Percentiles rank a stretch among this genome's conserved stretches.
These are phyloP conservation scores for Babesia caballi DNA, from an alignment of 169 alveolate species.

Conservation along the genomic window DNA sequence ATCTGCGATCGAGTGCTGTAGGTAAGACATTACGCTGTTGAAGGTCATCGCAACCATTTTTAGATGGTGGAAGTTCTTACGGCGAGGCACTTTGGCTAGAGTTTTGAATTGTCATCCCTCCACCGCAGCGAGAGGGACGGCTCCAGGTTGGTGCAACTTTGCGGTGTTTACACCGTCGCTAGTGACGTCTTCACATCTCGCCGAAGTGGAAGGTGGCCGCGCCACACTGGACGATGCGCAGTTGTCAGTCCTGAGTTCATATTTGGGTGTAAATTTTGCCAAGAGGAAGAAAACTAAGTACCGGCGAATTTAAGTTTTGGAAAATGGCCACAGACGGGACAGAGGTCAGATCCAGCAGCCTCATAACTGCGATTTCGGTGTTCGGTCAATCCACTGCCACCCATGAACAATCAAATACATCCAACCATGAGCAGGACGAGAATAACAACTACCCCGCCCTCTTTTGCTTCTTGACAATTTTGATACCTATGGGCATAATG, in stretches of 20 bases:
- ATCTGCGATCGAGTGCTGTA: constrained; percentile 50
- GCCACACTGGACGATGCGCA: constrained; percentile 9
- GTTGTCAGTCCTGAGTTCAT: constrained; percentile 25
- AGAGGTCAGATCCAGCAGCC: not conserved
- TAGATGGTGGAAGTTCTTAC: constrained; percentile 63
- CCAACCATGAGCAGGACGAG: too few species aligned
- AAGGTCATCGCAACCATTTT: not conserved
- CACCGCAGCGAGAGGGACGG: not conserved
- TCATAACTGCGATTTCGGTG: constrained; percentile 14
- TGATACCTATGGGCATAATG: too few species aligned
- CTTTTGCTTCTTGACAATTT: too few species aligned
- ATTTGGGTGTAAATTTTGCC: constrained; percentile 35
- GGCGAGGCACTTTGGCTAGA: constrained; percentile 54
- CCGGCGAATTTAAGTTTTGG: constrained; percentile 1
- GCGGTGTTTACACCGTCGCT: not conserved
- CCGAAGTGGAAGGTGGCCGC: constrained; percentile 25
- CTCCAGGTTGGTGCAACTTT: not conserved
- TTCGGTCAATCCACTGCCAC: too few species aligned
- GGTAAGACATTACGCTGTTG: constrained; percentile 12
- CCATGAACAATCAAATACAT: too few species aligned
- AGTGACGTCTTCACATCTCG: constrained; percentile 17
- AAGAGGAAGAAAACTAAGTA: not conserved
- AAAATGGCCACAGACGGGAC: constrained; percentile 7
- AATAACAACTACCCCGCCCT: too few species aligned
- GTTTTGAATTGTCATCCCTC: constrained; percentile 17